Base-by-base conservation (phyloP, 2,329 filamentous ascomycete genomes). In the Hypoxylon sp. region DNA sequence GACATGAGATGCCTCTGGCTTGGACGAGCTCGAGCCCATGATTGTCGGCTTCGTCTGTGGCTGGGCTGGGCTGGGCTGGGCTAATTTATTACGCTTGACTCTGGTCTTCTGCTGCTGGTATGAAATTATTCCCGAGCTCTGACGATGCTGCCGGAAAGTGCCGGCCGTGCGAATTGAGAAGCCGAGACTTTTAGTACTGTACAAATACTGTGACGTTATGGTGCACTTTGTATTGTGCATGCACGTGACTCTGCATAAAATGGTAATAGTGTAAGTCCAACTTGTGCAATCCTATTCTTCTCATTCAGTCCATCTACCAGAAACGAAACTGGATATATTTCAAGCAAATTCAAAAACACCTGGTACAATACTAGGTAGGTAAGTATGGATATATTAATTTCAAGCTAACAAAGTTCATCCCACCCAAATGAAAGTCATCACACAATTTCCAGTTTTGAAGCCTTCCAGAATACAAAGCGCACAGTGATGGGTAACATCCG, bases 11-110 rank as follows among this genome's bases (percentile, higher is more conserved):
- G 67, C 73, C 66, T 67, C 72, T 63, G 76, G 76, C 71, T 83
- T 83, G 57, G 81, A 84, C 63, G 78, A 73, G 73, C 71, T 78
- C 65, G 78, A 75, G 71, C 81, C 81, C 81, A 84, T 84, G 67
- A 65, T 76, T 58, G 37, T 70, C 64, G 71, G 64, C 62, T 59
- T 55, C 34, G 66, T 65, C 63, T 63, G 64, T 67, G 54, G 60
- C 48, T 43, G 35, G 26, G 30, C 16, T 34, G 17, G 35, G 42
- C 38, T 57, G 26, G 30, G 30, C 12, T 35, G 12, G 19, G 17
- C 46, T 49, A n/a, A n/a, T 47, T 55, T 51, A 47, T 41, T 59
- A 55, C 55, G 61, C 46, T 44, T 25, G 38, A 36, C 38, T 48
- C 42, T 50, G 25, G 21, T 46, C 29, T 52, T 46, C 42, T 51